Evolutionary conservation across 2,329 filamentous ascomycete species (phyloP).

Genomic region (Fusarium mundagurra): DNA sequence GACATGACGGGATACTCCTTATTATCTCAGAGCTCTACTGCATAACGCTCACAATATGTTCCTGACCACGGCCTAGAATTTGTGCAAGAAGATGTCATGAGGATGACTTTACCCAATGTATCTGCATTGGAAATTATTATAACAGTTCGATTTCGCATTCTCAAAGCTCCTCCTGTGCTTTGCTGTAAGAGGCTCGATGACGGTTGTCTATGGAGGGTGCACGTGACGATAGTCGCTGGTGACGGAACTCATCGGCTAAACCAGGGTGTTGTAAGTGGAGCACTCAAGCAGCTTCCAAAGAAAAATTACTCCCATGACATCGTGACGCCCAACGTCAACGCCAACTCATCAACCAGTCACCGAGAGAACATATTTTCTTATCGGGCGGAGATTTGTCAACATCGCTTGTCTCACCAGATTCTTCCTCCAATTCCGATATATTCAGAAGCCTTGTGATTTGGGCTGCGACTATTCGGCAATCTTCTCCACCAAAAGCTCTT

Average conservation of each 20-base stretch:
- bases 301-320: conserved; percentile 43
- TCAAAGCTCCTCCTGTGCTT: not conserved
- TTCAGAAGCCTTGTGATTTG: not conserved
- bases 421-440: not conserved
- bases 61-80: not conserved
- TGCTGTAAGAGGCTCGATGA: not conserved
- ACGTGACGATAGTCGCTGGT: conserved; percentile 35
- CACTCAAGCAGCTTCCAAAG: conserved; percentile 28
- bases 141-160: not conserved
- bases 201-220: not conserved
- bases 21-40: not conserved
- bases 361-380: conserved; percentile 26
- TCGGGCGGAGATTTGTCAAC: conserved; percentile 16
- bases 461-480: not conserved
- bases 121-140: not conserved
- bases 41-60: not conserved
- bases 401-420: not conserved
- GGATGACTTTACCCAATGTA: not conserved
- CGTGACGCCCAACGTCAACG: conserved; percentile 41
- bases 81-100: not conserved
- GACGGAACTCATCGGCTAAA: conserved; percentile 38
- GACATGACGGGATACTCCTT: not conserved
- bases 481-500: conserved; percentile 10
- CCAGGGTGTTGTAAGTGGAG: conserved; percentile 12
- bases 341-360: conserved; percentile 28